Base-by-base conservation (phyloP, 176 grass and related monocot species). In the Aegilops bicornis region DNA sequence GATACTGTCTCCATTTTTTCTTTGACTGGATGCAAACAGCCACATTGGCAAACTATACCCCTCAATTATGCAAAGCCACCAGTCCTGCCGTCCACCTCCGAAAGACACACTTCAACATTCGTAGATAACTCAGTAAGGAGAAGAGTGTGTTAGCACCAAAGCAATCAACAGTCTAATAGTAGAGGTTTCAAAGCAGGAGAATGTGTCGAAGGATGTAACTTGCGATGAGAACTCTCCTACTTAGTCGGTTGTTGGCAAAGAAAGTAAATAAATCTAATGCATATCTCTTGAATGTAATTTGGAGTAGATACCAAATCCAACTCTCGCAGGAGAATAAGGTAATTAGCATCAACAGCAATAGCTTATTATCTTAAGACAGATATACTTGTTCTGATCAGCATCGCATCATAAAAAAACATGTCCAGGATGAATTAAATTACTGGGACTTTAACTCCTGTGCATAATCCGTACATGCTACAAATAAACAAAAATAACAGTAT, bases 321-420 rank as follows among this genome's bases (percentile, higher is more conserved):
- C 29, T 23, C 22, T 66, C 56, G 33, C 54, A 45, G n/a, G 78
- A 68, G 3, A 50, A 63, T 13, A 84, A 64, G 16, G 50, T 37
- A 89, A 77, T 19, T 30, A 14, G 43, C 13, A 83, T 65, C 58
- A 43, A 4, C 73, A 74, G 65, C 63, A 65, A 64, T 64, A 64
- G 25, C 29, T 82, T 35, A 35, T 35, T 35, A 33, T 33, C 32
- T 33, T 62, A 77, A 66, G 20, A 69, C 15, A 15, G 23, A 35
- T 17, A 74, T 84, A n/a, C 23, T 63, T 19, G 8, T 50, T 8
- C 0, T 43, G 33, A 58, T 42, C 20, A 29, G 59, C 59, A 61
- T 42, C 11, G 13, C 27, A 43, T 45, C 72, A 35, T 30, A 25
- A 39, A 15, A 50, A 84, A 73, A 40, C 6, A 11, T 10, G n/a